These are phyloP conservation scores for Parastagonospora avenae DNA, from an alignment of 2,329 filamentous ascomycete genomes.

Conservation along the genomic window DNA sequence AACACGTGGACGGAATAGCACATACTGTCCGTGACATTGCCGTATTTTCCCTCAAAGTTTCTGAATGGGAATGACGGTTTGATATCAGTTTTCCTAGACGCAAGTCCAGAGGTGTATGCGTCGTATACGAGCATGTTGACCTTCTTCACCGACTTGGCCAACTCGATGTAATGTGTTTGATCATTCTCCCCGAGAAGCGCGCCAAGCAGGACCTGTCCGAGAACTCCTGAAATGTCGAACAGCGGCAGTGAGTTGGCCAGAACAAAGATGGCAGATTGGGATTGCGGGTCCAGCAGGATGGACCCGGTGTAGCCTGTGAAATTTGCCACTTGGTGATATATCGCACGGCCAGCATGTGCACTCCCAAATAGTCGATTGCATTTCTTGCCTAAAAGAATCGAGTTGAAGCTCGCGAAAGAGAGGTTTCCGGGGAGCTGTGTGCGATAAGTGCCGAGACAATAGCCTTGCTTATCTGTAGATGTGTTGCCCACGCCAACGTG, in stretches of 20 bases:
- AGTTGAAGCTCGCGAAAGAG: conserved; percentile 7
- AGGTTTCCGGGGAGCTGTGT: conserved; percentile 10
- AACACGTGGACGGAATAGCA: background rate
- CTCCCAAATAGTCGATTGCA: background rate
- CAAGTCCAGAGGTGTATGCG: background rate
- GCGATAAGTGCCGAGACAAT: conserved; percentile 16
- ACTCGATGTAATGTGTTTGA: background rate
- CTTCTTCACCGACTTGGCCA: background rate
- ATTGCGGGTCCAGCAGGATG: background rate
- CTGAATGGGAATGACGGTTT: background rate
- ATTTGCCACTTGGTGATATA: background rate
- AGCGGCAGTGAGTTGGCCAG: background rate
- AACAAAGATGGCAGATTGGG: background rate
- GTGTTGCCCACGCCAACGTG: conserved; percentile 4
- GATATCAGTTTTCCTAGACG: background rate
- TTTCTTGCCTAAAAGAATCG: background rate
- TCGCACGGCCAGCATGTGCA: background rate
- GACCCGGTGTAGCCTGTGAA: background rate
- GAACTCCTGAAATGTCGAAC: background rate
- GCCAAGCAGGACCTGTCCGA: background rate
- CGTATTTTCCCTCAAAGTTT: background rate
- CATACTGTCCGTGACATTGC: background rate
- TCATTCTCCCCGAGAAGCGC: background rate
- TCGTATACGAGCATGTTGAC: background rate
- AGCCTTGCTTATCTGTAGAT: background rate